phyloP scores from a whole-genome alignment of 306 rosid genomes.

The Cicer chorassanicum region DNA sequence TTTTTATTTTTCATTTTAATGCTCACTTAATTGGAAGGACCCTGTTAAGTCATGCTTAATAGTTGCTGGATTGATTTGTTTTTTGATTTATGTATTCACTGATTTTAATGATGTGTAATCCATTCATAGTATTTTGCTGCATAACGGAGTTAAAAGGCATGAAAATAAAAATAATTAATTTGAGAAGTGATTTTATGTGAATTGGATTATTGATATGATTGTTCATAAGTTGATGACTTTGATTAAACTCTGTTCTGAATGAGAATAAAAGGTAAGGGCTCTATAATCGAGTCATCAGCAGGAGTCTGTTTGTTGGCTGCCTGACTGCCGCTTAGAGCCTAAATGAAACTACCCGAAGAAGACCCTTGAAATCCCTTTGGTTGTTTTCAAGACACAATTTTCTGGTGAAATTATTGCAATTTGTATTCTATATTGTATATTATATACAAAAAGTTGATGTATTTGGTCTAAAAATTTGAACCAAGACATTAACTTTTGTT shows the following conservation, averaged over 20 bases:
- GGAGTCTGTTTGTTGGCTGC: conserved; percentile 6
- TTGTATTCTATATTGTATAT: too few species aligned
- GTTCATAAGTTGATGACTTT: neutral
- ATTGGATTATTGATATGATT: neutral
- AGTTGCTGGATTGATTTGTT: neutral
- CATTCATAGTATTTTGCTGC: neutral
- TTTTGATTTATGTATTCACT: neutral
- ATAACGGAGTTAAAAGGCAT: neutral
- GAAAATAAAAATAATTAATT: neutral
- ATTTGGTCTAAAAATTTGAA: too few species aligned
- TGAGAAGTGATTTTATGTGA: neutral
- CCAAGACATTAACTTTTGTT: too few species aligned
- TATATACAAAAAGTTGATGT: too few species aligned
- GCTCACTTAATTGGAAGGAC: neutral
- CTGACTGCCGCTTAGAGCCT: conserved; percentile 44
- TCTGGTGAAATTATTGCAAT: conserved; percentile 47
- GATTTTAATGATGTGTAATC: neutral
- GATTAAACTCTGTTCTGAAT: neutral
- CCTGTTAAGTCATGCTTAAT: neutral
- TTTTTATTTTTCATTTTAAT: neutral
- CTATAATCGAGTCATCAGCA: conserved; percentile 45
- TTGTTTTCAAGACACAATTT: conserved; percentile 67
- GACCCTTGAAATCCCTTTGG: conserved; percentile 60
- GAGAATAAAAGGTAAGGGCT: conserved; percentile 44
- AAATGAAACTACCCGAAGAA: conserved; percentile 55